Percentiles rank a stretch among this genome's conserved stretches.
These are phyloP conservation scores for Huntiella savannae DNA, from an alignment of 2,329 filamentous ascomycete species.

Conservation along the genomic window DNA sequence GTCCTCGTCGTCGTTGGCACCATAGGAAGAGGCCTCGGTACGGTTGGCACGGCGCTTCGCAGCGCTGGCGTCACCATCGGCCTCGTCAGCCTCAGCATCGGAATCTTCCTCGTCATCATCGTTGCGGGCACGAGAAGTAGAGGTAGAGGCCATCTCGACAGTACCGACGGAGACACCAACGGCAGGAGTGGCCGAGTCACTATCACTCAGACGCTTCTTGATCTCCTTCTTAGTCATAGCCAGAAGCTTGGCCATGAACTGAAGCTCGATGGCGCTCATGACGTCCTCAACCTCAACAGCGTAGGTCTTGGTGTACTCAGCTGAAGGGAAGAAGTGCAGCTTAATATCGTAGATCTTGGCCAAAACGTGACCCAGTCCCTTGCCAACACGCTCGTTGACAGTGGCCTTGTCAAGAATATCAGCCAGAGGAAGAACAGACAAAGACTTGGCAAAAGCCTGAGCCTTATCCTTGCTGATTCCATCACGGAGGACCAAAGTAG, in stretches of 20 bases:
- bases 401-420: constrained; percentile 67
- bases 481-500: constrained; percentile 63
- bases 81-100: constrained; percentile 56
- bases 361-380: constrained; percentile 45
- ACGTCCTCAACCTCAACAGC: constrained; percentile 66
- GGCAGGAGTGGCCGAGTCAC: constrained; percentile 54
- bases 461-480: constrained; percentile 50
- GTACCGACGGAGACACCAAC: constrained; percentile 38
- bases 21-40: constrained; percentile 69
- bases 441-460: constrained; percentile 74
- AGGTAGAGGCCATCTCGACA: constrained; percentile 30
- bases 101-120: constrained; percentile 47
- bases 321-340: constrained; percentile 64
- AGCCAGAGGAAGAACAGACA: constrained; percentile 67
- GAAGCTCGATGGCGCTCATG: constrained; percentile 57
- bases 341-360: constrained; percentile 74
- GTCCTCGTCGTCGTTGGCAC: constrained; percentile 83
- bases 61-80: constrained; percentile 58
- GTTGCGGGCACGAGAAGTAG: constrained; percentile 23
- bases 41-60: constrained; percentile 60
- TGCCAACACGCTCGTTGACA: constrained; percentile 62
- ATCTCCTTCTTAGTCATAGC: constrained; percentile 56
- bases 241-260: constrained; percentile 55
- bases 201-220: constrained; percentile 54
- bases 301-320: constrained; percentile 73